These are phyloP conservation scores for Lasiosphaeris hirsuta DNA, from an alignment of 495 filamentous ascomycete species.

Conservation along the genomic window DNA sequence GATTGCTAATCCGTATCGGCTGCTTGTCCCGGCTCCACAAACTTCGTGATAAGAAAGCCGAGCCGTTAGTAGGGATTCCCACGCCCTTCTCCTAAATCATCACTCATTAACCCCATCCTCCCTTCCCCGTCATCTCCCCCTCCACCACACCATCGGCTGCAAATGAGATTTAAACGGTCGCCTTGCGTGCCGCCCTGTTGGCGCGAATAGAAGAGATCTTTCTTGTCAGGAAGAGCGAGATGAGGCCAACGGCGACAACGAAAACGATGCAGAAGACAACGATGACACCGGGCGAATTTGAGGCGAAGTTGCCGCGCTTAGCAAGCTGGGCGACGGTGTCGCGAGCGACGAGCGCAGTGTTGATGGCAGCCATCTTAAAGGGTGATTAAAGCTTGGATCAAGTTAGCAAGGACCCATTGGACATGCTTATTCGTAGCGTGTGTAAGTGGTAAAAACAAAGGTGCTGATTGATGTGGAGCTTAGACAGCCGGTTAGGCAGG, in stretches of 20 bases:
- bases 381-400: background rate
- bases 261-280: constrained; percentile 59
- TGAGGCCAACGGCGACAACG: constrained; percentile 47
- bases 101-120: constrained; percentile 7
- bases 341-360: constrained; percentile 45
- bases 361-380: constrained; percentile 46
- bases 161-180: constrained; percentile 10
- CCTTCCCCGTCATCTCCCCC: background rate
- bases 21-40: too few relatives aligned
- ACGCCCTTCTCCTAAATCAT: constrained; percentile 3
- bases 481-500: too few relatives aligned
- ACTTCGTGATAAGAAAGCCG: too few relatives aligned
- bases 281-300: constrained; percentile 51
- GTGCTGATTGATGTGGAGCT: background rate
- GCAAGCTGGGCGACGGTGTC: constrained; percentile 42
- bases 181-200: constrained; percentile 34
- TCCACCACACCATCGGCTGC: background rate
- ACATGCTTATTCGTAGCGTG: background rate
- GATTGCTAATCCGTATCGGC: too few relatives aligned
- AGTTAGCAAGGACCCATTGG: constrained; percentile 8
- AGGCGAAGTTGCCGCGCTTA: constrained; percentile 52
- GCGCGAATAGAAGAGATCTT: constrained; percentile 24
- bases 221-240: constrained; percentile 45
- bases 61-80: background rate
- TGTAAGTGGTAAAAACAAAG: background rate